Base-by-base conservation (phyloP, 305 asterid genomes). In the Nicotiana rustica region DNA sequence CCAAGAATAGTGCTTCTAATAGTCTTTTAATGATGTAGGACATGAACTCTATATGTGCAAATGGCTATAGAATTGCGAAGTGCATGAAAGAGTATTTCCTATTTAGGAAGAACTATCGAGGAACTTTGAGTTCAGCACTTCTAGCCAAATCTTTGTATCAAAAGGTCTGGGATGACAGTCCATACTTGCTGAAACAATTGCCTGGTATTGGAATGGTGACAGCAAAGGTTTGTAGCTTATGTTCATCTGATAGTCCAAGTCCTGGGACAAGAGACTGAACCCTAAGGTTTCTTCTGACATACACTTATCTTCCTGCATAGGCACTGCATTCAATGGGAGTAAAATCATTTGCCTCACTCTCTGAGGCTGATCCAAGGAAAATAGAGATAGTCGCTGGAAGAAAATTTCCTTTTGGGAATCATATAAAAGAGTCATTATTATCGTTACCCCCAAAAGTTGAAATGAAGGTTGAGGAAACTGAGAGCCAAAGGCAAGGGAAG, bases 201-300 rank as follows among this genome's bases (percentile, higher is more conserved):
- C 96, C 98, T 60, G 99, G 99, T 87, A 95, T 96, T 69, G 99
- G 99, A 66, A 93, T 93, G 98, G 99, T 96, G 87, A 96, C 99
- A 36, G 99, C 99, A 83, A 96, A 96, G 98, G 99, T 96, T 67
- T 75, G 88, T 83, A 77, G 83, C 79, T 82, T 64, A 14, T 52
- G 15, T 25, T 55, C 5, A 52, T 75, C 66, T 52, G 29, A 52
- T 14, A 52, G 47, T 75, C 47, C 66, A 75, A 25, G 65, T 2
- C 31, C 29, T 25, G 31, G 47, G 66, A 75, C 25, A 5, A 49
- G 14, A 75, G 79, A 49, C 3, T 6, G 64, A 49, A 25, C 10
- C 78, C 66, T 52, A 52, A 75, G 47, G 62, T 73, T 21, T 73
- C 44, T 73, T 61, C 41, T 73, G 79, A 73, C 52, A 5, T 73